phyloP scores from a whole-genome alignment of 164 flowering plant species.

The Piper betle region DNA sequence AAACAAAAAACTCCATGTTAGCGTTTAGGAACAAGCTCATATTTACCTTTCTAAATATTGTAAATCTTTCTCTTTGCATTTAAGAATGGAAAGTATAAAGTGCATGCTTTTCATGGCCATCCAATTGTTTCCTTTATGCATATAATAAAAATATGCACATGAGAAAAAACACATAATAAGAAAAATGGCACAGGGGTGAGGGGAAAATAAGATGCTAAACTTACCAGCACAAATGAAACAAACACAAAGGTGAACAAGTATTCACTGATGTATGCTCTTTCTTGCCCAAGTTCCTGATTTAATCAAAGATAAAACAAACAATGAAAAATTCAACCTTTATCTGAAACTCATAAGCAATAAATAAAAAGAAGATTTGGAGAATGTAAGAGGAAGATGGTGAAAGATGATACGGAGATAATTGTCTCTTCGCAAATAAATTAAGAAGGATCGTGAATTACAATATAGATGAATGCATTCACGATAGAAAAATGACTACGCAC shows the following conservation, averaged over 20 bases:
- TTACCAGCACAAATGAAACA: conserved; percentile 74
- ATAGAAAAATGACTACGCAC: conserved; percentile 24
- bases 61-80: neutral
- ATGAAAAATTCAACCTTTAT: too few species aligned
- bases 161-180: neutral
- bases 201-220: conserved; percentile 10
- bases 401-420: too few species aligned
- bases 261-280: conserved; percentile 88
- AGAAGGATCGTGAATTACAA: too few species aligned
- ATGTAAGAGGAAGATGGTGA: too few species aligned
- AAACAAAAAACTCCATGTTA: conserved; percentile 4
- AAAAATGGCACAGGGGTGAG: neutral
- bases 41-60: too few species aligned
- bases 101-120: neutral
- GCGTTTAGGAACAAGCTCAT: neutral
- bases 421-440: too few species aligned
- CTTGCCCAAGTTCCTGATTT: conserved; percentile 78
- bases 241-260: conserved; percentile 65
- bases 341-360: too few species aligned
- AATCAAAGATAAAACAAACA: neutral
- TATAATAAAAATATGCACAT: neutral
- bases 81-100: neutral
- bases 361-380: too few species aligned
- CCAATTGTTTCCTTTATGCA: neutral
- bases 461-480: too few species aligned